Evolutionary conservation across 148 eudicot species (phyloP).

Genomic region (Limonium bicolor): DNA sequence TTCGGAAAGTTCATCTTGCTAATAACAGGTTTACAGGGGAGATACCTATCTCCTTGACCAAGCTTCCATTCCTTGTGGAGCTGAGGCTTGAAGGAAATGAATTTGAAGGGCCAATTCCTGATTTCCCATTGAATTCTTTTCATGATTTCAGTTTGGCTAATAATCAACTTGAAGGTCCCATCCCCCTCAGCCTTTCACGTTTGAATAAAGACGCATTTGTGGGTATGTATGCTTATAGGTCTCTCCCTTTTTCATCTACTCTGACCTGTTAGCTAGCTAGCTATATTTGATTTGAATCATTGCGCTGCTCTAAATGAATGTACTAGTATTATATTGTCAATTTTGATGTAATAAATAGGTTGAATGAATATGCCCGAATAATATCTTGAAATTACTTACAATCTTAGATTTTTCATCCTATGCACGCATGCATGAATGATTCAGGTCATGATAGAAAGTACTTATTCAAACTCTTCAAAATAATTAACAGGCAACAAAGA

Average conservation of each 20-base stretch:
- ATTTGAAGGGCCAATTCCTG: slow-evolving; percentile 10
- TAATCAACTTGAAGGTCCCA: slow-evolving; percentile 60
- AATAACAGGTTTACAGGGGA: slow-evolving; percentile 20
- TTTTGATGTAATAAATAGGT: no score
- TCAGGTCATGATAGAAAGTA: no score
- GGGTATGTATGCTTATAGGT: slow-evolving; percentile 27
- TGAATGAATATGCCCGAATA: no score
- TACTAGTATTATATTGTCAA: no score
- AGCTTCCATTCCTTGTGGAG: slow-evolving; percentile 17
- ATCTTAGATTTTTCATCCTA: no score
- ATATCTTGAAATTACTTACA: no score
- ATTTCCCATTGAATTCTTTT: neutral
- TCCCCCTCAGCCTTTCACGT: slow-evolving; percentile 28
- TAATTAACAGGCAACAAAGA: slow-evolving; percentile 46
- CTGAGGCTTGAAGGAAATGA: slow-evolving; percentile 25
- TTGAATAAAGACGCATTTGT: slow-evolving; percentile 19
- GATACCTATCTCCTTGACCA: slow-evolving; percentile 25
- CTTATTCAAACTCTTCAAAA: no score
- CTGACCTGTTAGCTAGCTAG: no score
- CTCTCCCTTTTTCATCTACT: no score
- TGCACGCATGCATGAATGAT: no score
- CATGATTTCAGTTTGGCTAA: slow-evolving; percentile 30
- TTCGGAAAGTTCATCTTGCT: slow-evolving; percentile 24
- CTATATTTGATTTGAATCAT: no score
- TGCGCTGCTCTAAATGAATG: no score